These are phyloP conservation scores for Aspergillus leporis DNA, from an alignment of 495 filamentous ascomycete species.

Conservation along the genomic window DNA sequence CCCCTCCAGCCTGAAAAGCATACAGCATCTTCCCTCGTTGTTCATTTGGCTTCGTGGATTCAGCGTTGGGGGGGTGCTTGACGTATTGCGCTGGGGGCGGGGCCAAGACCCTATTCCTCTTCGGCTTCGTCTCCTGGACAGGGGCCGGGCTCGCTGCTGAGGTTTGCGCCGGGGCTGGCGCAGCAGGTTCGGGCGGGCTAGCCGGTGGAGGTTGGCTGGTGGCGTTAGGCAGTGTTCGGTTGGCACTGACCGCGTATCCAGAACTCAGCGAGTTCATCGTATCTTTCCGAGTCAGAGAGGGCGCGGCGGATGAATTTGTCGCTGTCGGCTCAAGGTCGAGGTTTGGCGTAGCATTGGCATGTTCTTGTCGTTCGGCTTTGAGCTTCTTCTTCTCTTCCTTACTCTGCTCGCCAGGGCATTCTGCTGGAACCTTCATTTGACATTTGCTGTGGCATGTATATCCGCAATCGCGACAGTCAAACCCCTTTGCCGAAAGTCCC, in stretches of 20 bases:
- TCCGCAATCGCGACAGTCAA: slow-evolving; percentile 91
- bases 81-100: slow-evolving; percentile 83
- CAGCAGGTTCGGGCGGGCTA: slow-evolving; percentile 17
- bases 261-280: slow-evolving; percentile 94
- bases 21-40: slow-evolving; percentile 88
- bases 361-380: slow-evolving; percentile 77
- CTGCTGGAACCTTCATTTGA: slow-evolving; percentile 95
- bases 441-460: slow-evolving; percentile 99
- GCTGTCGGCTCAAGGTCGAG: slow-evolving; percentile 40
- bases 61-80: slow-evolving; percentile 55
- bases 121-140: slow-evolving; percentile 41
- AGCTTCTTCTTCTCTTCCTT: slow-evolving; percentile 95
- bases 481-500: slow-evolving; percentile 94
- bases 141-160: slow-evolving; percentile 33
- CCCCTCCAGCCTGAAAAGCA: slow-evolving; percentile 71
- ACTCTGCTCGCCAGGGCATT: slow-evolving; percentile 88
- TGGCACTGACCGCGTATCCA: slow-evolving; percentile 78
- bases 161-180: slow-evolving; percentile 34
- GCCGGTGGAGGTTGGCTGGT: slow-evolving; percentile 23
- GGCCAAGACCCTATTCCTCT: slow-evolving; percentile 74
- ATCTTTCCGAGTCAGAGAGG: slow-evolving; percentile 72
- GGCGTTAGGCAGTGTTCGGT: slow-evolving; percentile 67
- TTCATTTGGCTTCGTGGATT: slow-evolving; percentile 46
- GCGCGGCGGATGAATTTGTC: slow-evolving; percentile 34
- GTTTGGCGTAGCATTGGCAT: slow-evolving; percentile 60